phyloP scores from a whole-genome alignment of 2,329 filamentous ascomycete genomes.

The Drechslerella dactyloides region DNA sequence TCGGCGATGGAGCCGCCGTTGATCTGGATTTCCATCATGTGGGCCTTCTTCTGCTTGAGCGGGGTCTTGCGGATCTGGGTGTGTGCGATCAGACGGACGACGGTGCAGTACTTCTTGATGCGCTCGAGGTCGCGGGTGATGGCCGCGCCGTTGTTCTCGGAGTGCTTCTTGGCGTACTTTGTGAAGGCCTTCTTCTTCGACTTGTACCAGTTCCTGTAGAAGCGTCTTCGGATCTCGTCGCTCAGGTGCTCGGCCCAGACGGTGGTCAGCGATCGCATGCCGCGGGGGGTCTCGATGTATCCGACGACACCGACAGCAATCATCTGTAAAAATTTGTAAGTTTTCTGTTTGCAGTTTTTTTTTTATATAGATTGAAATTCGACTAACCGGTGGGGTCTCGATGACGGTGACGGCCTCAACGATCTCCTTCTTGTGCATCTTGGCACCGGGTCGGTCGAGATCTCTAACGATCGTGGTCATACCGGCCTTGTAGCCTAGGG shows the following conservation, averaged over 20 bases:
- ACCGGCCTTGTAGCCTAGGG: slow-evolving; percentile 99
- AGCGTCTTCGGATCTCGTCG: slow-evolving; percentile 98
- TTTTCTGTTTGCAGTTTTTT: slow-evolving; percentile 13
- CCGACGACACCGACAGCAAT: slow-evolving; percentile 99
- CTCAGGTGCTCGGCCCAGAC: slow-evolving; percentile 99
- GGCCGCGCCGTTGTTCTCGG: slow-evolving; percentile 85
- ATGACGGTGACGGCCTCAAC: slow-evolving; percentile 87
- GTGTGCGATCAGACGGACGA: slow-evolving; percentile 98
- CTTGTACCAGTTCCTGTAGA: slow-evolving; percentile 99
- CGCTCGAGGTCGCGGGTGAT: slow-evolving; percentile 98
- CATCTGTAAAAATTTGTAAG: slow-evolving; percentile 69
- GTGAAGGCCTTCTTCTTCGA: slow-evolving; percentile 99
- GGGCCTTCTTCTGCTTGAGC: slow-evolving; percentile 99
- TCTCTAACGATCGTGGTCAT: slow-evolving; percentile 99
- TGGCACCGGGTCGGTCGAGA: slow-evolving; percentile 97
- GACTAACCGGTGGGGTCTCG: slow-evolving; percentile 90
- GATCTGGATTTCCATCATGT: slow-evolving; percentile 99
- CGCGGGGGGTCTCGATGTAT: slow-evolving; percentile 99
- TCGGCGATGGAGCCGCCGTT: slow-evolving; percentile 95
- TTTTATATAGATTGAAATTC: slow-evolving; percentile 19
- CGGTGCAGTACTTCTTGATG: slow-evolving; percentile 99
- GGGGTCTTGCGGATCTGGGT: slow-evolving; percentile 99
- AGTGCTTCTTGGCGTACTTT: slow-evolving; percentile 99
- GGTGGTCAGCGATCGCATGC: slow-evolving; percentile 98
- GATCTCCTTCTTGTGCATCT: slow-evolving; percentile 99